Conservation (phyloP, 2,329 filamentous ascomycete species). For the Ophiognomonia clavigignenti-juglandacearum region DNA sequence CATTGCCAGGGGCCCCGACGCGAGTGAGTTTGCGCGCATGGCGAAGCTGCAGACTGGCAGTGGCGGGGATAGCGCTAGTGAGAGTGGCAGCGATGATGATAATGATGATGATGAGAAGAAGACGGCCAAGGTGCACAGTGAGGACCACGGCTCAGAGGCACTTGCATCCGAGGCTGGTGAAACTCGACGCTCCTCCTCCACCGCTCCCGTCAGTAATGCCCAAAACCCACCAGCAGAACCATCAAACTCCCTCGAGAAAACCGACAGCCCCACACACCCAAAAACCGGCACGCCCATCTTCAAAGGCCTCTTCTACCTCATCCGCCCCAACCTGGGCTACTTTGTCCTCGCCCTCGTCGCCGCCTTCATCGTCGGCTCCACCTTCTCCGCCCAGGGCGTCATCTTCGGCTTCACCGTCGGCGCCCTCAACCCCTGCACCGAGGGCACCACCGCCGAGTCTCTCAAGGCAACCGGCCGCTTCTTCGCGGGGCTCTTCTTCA, state of each 20-base stretch:
- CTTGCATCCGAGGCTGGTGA: too few relatives aligned
- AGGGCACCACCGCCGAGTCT: conserved; percentile 31
- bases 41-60: conserved; percentile 5
- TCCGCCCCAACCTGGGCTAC: conserved; percentile 30
- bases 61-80: background rate
- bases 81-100: too few relatives aligned
- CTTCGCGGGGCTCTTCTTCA: conserved; percentile 54
- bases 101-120: too few relatives aligned
- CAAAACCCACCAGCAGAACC: too few relatives aligned
- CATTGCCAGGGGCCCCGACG: conserved; percentile 29
- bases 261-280: too few relatives aligned
- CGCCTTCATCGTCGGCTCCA: conserved; percentile 48
- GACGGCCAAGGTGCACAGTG: too few relatives aligned
- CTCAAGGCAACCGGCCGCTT: conserved; percentile 47
- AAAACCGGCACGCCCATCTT: too few relatives aligned
- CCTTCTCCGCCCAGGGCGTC: conserved; percentile 51
- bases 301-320: conserved; percentile 8
- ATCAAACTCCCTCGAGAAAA: too few relatives aligned
- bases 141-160: too few relatives aligned
- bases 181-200: too few relatives aligned
- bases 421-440: conserved; percentile 48
- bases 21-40: conserved; percentile 7
- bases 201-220: too few relatives aligned
- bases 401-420: conserved; percentile 58
- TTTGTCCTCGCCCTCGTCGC: conserved; percentile 44